Conservation (phyloP, 768 basidiomycete species). For the Suillus subluteus region DNA sequence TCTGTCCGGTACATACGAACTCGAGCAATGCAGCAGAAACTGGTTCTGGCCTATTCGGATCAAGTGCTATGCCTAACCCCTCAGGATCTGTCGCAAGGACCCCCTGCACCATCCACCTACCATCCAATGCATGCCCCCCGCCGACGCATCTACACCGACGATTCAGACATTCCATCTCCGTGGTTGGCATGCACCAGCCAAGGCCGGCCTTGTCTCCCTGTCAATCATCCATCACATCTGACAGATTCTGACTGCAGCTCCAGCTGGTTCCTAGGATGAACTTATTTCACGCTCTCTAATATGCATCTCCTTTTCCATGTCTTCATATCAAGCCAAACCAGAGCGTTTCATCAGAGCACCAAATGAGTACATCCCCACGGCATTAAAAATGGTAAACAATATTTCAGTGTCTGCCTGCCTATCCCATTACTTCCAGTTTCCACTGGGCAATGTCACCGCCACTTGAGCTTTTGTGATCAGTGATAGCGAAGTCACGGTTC, state of each 20-base stretch:
- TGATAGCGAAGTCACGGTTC: no score
- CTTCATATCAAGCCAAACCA: neutral
- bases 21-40: neutral
- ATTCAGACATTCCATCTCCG: slow-evolving; percentile 61
- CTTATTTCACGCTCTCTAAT: no score
- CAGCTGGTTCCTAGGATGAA: no score
- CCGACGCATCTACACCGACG: slow-evolving; percentile 73
- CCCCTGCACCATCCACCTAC: slow-evolving; percentile 20
- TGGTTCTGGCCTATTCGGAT: slow-evolving; percentile 18
- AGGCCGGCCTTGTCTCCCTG: no score
- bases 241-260: no score
- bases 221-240: no score
- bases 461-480: neutral
- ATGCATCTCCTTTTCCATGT: neutral
- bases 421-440: neutral
- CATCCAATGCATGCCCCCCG: slow-evolving; percentile 33
- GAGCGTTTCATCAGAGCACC: neutral
- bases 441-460: neutral
- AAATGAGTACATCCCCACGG: neutral
- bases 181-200: no score
- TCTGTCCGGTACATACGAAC: slow-evolving; percentile 23
- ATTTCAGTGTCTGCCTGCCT: neutral
- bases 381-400: neutral
- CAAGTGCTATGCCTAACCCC: slow-evolving; percentile 21
- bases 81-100: neutral